Conservation (phyloP, 2,329 filamentous ascomycete genomes). For the Fusarium luffae region DNA sequence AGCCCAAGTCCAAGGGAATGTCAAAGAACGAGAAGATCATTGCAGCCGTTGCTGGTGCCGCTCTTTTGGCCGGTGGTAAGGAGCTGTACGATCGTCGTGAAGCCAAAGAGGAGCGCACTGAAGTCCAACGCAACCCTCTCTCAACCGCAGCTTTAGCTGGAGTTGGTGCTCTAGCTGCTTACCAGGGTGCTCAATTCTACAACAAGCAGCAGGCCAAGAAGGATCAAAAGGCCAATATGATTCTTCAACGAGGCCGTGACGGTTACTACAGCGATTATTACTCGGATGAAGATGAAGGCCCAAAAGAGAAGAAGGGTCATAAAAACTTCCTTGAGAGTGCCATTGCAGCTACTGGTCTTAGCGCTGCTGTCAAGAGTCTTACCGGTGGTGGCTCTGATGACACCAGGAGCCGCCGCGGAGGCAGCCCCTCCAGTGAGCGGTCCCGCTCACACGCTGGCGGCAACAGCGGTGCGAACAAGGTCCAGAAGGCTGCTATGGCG, state of each 20-base stretch:
- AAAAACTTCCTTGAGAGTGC: conserved; percentile 73
- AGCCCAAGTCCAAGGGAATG: conserved; percentile 59
- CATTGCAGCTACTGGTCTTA: conserved; percentile 70
- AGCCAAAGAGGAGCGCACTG: conserved; percentile 60
- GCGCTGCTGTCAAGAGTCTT: conserved; percentile 69
- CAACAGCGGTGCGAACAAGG: conserved; percentile 64
- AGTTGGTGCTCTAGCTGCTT: conserved; percentile 71
- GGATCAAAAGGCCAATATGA: conserved; percentile 64
- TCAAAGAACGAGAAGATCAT: conserved; percentile 74
- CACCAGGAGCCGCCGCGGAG: conserved; percentile 62
- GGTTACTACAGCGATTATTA: conserved; percentile 66
- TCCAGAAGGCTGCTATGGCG: conserved; percentile 89
- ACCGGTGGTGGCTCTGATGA: conserved; percentile 61
- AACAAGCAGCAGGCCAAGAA: conserved; percentile 69
- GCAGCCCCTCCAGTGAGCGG: conserved; percentile 58
- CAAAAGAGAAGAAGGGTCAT: conserved; percentile 68
- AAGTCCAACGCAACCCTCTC: conserved; percentile 68
- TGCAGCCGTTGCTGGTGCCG: conserved; percentile 72
- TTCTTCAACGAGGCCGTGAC: conserved; percentile 65
- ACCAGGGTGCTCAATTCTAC: conserved; percentile 71
- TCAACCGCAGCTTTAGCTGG: conserved; percentile 71
- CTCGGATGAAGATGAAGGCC: conserved; percentile 65
- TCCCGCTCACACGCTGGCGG: conserved; percentile 62
- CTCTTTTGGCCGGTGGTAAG: conserved; percentile 72
- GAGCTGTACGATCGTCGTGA: conserved; percentile 73